Conservation (phyloP, 208 protist species). For the Leishmania turanica region DNA sequence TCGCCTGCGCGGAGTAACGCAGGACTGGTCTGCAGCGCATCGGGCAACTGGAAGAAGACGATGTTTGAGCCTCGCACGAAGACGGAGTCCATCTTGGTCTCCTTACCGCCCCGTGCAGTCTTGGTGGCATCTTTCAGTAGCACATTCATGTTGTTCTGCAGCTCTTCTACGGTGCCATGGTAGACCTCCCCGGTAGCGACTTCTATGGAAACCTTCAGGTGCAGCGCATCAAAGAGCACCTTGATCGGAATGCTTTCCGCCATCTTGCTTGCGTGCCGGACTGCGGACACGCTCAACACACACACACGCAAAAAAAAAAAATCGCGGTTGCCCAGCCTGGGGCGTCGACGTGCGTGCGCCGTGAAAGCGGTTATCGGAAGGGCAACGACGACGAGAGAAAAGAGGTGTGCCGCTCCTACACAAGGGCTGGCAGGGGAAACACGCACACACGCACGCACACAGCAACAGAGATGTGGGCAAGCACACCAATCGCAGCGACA, state of each 20-base stretch:
- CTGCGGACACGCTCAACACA: neutral
- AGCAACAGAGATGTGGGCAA: neutral
- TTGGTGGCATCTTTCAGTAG: constrained; percentile 81
- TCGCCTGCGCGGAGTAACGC: constrained; percentile 65
- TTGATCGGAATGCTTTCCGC: constrained; percentile 90
- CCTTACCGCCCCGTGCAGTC: constrained; percentile 66
- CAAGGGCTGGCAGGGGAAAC: neutral
- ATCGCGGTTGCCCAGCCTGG: neutral
- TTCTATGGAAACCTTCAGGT: constrained; percentile 91
- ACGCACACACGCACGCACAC: neutral
- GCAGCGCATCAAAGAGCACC: constrained; percentile 93
- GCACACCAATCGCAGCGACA: neutral
- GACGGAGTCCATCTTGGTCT: constrained; percentile 66
- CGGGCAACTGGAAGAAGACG: constrained; percentile 93
- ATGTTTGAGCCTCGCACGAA: constrained; percentile 92
- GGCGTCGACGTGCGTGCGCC: neutral
- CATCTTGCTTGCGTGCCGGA: constrained; percentile 9
- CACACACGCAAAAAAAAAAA: neutral
- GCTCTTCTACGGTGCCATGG: constrained; percentile 80
- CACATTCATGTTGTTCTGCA: constrained; percentile 94
- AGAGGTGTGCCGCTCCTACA: neutral
- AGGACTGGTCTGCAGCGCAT: constrained; percentile 80
- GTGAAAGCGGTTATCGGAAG: too few relatives aligned
- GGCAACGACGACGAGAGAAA: neutral
- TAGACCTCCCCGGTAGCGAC: constrained; percentile 92